Base-by-base conservation (phyloP, 2,329 filamentous ascomycete species). In the Phialocephala subalpina region DNA sequence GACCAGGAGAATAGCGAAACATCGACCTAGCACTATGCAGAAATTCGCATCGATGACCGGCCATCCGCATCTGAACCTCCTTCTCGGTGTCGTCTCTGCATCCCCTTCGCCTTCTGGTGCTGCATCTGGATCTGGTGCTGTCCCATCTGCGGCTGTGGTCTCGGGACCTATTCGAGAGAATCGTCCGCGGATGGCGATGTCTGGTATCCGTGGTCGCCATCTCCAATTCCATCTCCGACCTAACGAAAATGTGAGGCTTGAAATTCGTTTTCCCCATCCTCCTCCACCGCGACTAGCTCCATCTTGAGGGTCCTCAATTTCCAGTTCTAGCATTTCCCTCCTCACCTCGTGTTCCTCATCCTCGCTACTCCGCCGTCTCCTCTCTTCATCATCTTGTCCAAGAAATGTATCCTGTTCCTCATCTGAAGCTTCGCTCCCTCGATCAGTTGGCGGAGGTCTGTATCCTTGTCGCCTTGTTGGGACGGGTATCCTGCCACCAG, bases 301-400 rank as follows among this genome's bases (percentile, higher is more conserved):
- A 56, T 72, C 77, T 79, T 84, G 72, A 33, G 88, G 87, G 72
- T 97, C 93, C 73, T 93, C 87, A 49, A 97, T 87, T 72, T 97
- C 93, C 85, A 97, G 89, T 84, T 97, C 92, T 76, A 97, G 88
- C 82, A 98, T 90, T 79, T 96, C 92, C 71, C 91, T 86, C 69
- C 92, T 89, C 73, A 96, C 85, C 69, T 89, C 87, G 36, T 87
- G 87, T 58, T 83, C 82, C 63, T 81, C 81, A 60, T 81, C 81
- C 60, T 78, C 76, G 45, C 84, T 79, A 75, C 84, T 78, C 79
- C 87, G 82, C 77, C 79, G 58, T 82, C 82, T 62, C 18, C 60
- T 67, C 86, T 87, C 57, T 81, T 87, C 55, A 81, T 84, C 58
- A 82, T 87, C 57, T 81, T 84, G 70, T 83, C 81, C 73, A 85